phyloP scores from a whole-genome alignment of 352 stramenopile genomes.

The Pythium dissotocum region DNA sequence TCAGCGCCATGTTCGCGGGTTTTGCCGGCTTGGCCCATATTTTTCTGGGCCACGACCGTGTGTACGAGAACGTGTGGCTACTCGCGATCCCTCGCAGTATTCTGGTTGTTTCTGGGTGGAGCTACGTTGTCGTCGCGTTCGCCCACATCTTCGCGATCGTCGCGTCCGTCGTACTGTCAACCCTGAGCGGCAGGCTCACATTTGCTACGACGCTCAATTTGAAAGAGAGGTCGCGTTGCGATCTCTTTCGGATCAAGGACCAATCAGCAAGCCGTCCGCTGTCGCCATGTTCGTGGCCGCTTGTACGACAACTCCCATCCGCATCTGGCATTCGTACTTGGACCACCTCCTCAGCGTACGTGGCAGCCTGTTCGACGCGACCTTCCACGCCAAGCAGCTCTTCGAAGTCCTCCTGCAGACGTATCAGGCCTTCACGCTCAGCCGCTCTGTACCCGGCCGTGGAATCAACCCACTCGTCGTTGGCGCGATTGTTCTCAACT shows the following conservation, averaged over 20 bases:
- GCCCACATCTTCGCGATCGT: neutral
- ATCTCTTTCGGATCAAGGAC: neutral
- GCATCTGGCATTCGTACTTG: conserved; percentile 6
- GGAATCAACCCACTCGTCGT: conserved; percentile 21
- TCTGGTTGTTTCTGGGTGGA: neutral
- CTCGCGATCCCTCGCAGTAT: conserved; percentile 9
- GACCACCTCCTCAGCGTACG: conserved; percentile 8
- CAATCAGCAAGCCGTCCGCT: neutral
- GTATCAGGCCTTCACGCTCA: conserved; percentile 25
- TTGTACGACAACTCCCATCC: neutral
- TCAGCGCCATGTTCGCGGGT: conserved; percentile 11
- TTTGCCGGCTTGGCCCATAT: neutral
- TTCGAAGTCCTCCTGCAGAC: conserved; percentile 20
- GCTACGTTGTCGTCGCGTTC: neutral
- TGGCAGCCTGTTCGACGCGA: conserved; percentile 13
- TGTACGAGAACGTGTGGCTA: conserved; percentile 19
- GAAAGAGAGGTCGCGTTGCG: neutral
- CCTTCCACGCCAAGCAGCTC: conserved; percentile 11
- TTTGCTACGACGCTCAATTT: conserved; percentile 6
- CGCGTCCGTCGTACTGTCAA: neutral
- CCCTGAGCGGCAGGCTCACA: neutral
- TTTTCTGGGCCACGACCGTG: neutral
- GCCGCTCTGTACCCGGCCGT: neutral
- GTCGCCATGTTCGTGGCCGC: neutral
- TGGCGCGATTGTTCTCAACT: conserved; percentile 15